Evolutionary conservation across 1,284 basidiomycete genomes (phyloP), one percentile per base, ranked within the genome.

Genomic region (Tilletia horrida): DNA sequence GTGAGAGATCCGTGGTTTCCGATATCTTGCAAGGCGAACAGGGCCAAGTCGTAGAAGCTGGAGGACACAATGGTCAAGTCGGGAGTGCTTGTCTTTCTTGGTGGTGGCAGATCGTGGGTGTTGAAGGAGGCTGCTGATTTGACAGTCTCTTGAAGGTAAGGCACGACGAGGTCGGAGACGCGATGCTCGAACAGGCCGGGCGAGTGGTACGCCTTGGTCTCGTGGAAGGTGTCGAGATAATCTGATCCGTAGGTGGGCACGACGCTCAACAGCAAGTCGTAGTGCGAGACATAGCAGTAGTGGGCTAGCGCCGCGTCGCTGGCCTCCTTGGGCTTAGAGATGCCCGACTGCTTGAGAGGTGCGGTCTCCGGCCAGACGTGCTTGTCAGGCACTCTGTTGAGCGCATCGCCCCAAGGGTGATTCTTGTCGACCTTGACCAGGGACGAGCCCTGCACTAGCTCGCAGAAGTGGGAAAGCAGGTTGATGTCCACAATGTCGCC

Each of bases 241-340:
- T 83, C 82, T 42, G 81, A 72, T 29, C 83, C 83, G 52, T 81
- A 83, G 67, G 82, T 78, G 67, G 81, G 82, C 27, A 82, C 74
- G n/a, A 81, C 81, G 7, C 77, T 78, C 59, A 83, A 72, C 52
- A 83, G 66, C 48, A 83, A 81, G 66, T 83, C 81, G 66, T 79
- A 77, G 52, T 80, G 71, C 1, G 82, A 80, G 43, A 82, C 62
- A 70, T 83, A 82, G 74, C 83, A 84, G 65, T 83, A 77, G 63
- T 83, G 74, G 6, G 82, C 83, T 9, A 82, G 67, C 14, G 80
- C 76, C 2, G 75, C 77, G 57, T 83, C 81, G 55, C 64, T 50
- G 2, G 69, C 50, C 61, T 45, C 27, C 43, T 59, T 47, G 29
- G 13, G 35, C 21, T 23, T 16, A 2, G 29, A 14, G n/a, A 31